A percentile compares a stretch with the other conserved stretches of the same genome.
These are phyloP conservation scores for Calendula officinalis DNA, from an alignment of 129 eudicot species.

Conservation along the genomic window DNA sequence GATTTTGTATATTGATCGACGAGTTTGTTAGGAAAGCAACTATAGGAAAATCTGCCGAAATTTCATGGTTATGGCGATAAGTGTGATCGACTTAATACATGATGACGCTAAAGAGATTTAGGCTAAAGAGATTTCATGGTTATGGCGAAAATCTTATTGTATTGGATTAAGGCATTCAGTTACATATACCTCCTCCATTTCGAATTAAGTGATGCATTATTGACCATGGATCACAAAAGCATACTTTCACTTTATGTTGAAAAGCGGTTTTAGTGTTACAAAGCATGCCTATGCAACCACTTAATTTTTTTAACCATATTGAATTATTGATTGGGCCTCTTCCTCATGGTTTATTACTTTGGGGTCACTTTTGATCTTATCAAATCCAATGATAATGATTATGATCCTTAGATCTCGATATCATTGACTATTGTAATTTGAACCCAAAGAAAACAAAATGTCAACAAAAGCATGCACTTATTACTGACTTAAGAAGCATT, in stretches of 20 bases:
- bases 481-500: background rate
- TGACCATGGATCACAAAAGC: slow-evolving; percentile 23
- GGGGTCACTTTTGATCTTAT: slow-evolving; percentile 36
- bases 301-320: slow-evolving; percentile 19
- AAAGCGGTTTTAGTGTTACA: slow-evolving; percentile 29
- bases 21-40: no score
- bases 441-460: slow-evolving; percentile 20
- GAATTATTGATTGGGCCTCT: slow-evolving; percentile 29
- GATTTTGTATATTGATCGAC: no score
- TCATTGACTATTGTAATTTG: slow-evolving; percentile 30
- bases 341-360: slow-evolving; percentile 20
- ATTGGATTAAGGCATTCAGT: no score
- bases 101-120: no score
- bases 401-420: slow-evolving; percentile 29
- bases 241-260: slow-evolving; percentile 31
- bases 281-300: slow-evolving; percentile 37
- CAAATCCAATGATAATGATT: slow-evolving; percentile 33
- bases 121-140: no score
- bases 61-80: no score
- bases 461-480: slow-evolving; percentile 22
- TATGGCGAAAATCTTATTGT: no score
- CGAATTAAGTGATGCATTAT: background rate
- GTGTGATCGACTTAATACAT: no score
- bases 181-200: no score
- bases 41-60: no score